Percentiles rank a stretch among this genome's conserved stretches.
Evolutionary conservation across 2,329 filamentous ascomycete genomes (phyloP).

Genomic region (Beauveria rudraprayagi): DNA sequence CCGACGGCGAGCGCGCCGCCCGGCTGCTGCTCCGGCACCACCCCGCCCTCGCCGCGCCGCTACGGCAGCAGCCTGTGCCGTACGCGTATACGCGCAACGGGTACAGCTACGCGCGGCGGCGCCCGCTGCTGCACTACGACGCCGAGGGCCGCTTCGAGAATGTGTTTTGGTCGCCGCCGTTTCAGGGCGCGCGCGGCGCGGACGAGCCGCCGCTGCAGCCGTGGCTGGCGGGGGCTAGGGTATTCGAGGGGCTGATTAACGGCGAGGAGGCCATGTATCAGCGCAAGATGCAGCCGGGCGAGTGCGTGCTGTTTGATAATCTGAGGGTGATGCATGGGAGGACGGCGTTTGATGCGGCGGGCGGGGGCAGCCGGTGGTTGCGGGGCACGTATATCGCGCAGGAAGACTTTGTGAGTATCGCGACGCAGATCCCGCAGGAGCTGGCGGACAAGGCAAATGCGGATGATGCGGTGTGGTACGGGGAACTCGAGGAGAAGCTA

Average conservation of each 20-base stretch:
- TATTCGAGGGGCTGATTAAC: conserved; percentile 55
- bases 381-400: conserved; percentile 74
- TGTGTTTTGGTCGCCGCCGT: conserved; percentile 66
- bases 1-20: conserved; percentile 60
- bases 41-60: conserved; percentile 16
- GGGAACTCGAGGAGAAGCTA: conserved; percentile 2
- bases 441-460: conserved; percentile 20
- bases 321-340: conserved; percentile 77
- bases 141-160: conserved; percentile 17
- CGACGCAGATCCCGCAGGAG: conserved; percentile 22
- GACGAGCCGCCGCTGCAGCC: conserved; percentile 17
- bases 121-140: conserved; percentile 42
- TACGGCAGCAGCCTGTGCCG: conserved; percentile 40
- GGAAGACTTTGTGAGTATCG: conserved; percentile 34
- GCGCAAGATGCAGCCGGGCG: conserved; percentile 67
- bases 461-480: conserved; percentile 18
- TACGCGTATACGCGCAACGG: conserved; percentile 65
- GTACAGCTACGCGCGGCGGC: conserved; percentile 51
- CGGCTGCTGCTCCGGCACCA: conserved; percentile 19
- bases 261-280: conserved; percentile 53
- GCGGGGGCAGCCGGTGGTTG: conserved; percentile 67
- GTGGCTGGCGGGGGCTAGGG: conserved; percentile 42
- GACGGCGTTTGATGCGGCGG: conserved; percentile 56
- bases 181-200: conserved; percentile 51
- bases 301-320: conserved; percentile 94